Evolutionary conservation across 1,139 yeast genomes (phyloP), one percentile per base, ranked within the genome.

Genomic region (Kurtzmaniella natalensis): DNA sequence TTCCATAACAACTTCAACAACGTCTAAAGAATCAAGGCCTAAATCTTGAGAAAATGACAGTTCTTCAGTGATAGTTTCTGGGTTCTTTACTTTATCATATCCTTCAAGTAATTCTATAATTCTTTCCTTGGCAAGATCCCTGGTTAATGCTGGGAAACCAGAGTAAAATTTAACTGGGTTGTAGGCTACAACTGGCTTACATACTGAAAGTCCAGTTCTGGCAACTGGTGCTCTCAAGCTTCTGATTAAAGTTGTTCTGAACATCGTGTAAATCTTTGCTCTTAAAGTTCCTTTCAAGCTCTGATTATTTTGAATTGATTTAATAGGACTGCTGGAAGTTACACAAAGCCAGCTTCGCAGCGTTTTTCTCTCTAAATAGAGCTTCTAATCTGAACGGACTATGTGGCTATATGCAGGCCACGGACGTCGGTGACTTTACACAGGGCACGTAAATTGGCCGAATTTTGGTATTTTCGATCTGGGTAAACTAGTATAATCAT

Each of bases 1-100:
- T 50, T 86, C 94, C 87, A 87, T 86, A 28, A 87, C 76, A 28
- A 86, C 89, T 58, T 87, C 96, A 31, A 85, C 95, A 24, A 84
- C 81, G 53, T 87, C 96, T 53, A 87, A 75, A 21, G 92, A 81
- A 63, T 87, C 96, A 48, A 86, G 72, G 2, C 94, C 94, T 46
- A 87, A 72, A 55, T 87, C 95, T 45, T 75, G 78, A 30, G 78
- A 64, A 56, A 81, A 84, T 25, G 79, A 69, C 7, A 94, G 74
- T 13, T 64, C 62, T 37, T 77, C 76, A 16, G 74, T 64, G 47
- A 86, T 76, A 32, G 57, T 66, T 53, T 75, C 66, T 31, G 62
- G 48, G 30, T 55, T 47, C 42, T 62, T 65, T 21, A 82, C 76
- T 61, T 85, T 86, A 56, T 81, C 89, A 58, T 80, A 85, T 13